Evolutionary conservation across 148 eudicot species (phyloP).

Genomic region (Dianthus caryophyllus): DNA sequence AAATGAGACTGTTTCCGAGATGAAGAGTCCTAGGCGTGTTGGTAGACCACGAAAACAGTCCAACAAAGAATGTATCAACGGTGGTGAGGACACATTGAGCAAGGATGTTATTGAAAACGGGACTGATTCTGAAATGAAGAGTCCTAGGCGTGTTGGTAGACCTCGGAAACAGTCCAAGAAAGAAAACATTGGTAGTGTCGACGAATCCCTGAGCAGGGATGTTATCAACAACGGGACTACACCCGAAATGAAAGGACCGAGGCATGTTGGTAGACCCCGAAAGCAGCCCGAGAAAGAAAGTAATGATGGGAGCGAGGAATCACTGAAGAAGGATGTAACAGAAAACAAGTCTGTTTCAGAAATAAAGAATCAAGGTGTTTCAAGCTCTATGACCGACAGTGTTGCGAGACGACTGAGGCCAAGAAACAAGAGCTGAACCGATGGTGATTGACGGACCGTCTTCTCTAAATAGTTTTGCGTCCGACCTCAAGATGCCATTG

Average conservation of each 20-base stretch:
- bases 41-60: slow-evolving; percentile 5
- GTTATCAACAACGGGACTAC: background rate
- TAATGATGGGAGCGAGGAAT: too few species aligned
- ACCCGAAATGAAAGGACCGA: background rate
- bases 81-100: too few species aligned
- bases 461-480: background rate
- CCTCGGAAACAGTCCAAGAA: background rate
- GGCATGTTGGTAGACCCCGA: too few species aligned
- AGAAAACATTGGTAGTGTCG: background rate
- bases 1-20: too few species aligned
- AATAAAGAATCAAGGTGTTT: background rate
- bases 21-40: background rate
- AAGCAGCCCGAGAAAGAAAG: too few species aligned
- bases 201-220: background rate
- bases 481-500: background rate
- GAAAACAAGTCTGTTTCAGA: too few species aligned
- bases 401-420: slow-evolving; percentile 22
- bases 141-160: background rate
- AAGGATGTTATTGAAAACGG: background rate
- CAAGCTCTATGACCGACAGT: slow-evolving; percentile 10
- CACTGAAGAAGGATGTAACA: too few species aligned
- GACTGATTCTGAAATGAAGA: background rate
- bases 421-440: slow-evolving; percentile 12
- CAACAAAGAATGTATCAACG: slow-evolving; percentile 7
- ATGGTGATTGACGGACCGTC: slow-evolving; percentile 2